Evolutionary conservation across 2,329 filamentous ascomycete species (phyloP).

Genomic region (Colletotrichum noveboracense): DNA sequence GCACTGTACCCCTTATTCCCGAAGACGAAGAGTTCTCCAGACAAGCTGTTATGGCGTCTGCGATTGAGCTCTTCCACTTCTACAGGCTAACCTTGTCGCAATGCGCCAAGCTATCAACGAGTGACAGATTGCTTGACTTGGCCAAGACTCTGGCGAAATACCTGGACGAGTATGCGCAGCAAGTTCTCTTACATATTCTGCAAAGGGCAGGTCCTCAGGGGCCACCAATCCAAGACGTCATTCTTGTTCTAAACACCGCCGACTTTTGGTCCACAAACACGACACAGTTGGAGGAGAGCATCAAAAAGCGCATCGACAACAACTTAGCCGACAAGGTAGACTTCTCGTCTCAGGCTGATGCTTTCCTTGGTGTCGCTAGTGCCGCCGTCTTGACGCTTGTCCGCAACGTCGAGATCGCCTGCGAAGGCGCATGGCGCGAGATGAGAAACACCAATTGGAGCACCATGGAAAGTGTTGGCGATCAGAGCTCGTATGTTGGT

Average conservation of each 20-base stretch:
- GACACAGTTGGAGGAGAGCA: conserved; percentile 91
- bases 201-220: conserved; percentile 60
- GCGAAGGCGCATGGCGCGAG: conserved; percentile 90
- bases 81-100: conserved; percentile 93
- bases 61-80: conserved; percentile 96
- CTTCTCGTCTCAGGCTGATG: conserved; percentile 89
- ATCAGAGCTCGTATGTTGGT: conserved; percentile 90
- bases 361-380: conserved; percentile 93
- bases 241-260: conserved; percentile 92
- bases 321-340: conserved; percentile 80
- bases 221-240: conserved; percentile 72
- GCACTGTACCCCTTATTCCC: conserved; percentile 78
- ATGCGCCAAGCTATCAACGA: conserved; percentile 94
- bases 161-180: conserved; percentile 92
- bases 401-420: conserved; percentile 79
- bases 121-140: conserved; percentile 84
- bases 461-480: conserved; percentile 89
- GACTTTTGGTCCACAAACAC: conserved; percentile 97
- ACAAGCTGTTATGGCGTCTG: conserved; percentile 88
- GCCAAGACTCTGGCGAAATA: conserved; percentile 89
- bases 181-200: conserved; percentile 79
- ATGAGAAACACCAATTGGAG: conserved; percentile 98
- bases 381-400: conserved; percentile 85
- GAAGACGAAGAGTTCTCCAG: conserved; percentile 91
- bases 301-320: conserved; percentile 86